A percentile compares a stretch with the other conserved stretches of the same genome.
phyloP scores from a whole-genome alignment of 2,329 filamentous ascomycete genomes.

The Emericellopsis cladophorae region DNA sequence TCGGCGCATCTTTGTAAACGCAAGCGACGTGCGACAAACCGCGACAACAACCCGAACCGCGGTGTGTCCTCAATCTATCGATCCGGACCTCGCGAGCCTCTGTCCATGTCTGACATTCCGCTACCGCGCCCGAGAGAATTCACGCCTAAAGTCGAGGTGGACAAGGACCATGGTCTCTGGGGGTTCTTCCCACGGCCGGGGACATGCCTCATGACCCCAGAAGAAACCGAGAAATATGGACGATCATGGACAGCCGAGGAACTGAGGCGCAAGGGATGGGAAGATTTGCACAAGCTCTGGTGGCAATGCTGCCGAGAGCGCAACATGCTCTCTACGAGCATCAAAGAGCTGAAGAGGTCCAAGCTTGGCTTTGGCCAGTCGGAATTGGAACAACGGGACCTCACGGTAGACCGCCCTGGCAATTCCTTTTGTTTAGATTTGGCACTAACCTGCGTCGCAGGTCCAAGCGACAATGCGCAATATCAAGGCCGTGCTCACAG shows the following conservation, averaged over 20 bases:
- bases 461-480: constrained; percentile 64
- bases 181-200: constrained; percentile 71
- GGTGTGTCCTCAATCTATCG: constrained; percentile 72
- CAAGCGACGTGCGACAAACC: constrained; percentile 17
- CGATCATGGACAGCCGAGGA: constrained; percentile 78
- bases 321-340: constrained; percentile 76
- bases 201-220: constrained; percentile 57
- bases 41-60: constrained; percentile 68
- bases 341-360: constrained; percentile 52
- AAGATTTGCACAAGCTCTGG: constrained; percentile 85
- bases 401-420: constrained; percentile 26
- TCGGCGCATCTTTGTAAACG: constrained; percentile 34
- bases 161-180: constrained; percentile 79
- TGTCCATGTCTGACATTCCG: constrained; percentile 59
- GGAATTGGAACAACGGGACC: constrained; percentile 52
- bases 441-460: constrained; percentile 26
- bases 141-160: constrained; percentile 44
- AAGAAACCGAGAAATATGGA: constrained; percentile 60
- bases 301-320: constrained; percentile 88
- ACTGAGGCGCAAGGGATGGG: constrained; percentile 80
- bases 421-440: constrained; percentile 2
- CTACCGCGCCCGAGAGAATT: constrained; percentile 62
- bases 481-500: constrained; percentile 77
- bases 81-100: constrained; percentile 60
- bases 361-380: constrained; percentile 61